Evolutionary conservation across 1,284 basidiomycete genomes (phyloP), one percentile per base, ranked within the genome.

Genomic region (Rhizopogon hawkerae): DNA sequence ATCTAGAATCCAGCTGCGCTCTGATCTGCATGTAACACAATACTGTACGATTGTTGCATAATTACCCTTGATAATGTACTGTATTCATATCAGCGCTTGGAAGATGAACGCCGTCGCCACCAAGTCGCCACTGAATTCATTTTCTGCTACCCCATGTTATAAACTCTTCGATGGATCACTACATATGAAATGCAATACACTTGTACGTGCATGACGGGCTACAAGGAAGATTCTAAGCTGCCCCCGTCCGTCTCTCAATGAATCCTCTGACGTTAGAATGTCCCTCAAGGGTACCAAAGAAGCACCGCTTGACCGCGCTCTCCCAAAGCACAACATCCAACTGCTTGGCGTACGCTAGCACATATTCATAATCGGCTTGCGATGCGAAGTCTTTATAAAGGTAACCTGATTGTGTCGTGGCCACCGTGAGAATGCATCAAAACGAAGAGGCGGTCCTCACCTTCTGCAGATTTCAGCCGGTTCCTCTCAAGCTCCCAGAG

Each of bases 401-500:
- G 64, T 83, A 91, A 35, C 91, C 92, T 91, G 65, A 36, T 35
- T n/a, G 31, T 9, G 33, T 26, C 38, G 23, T 4, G 31, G 46
- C 26, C 44, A 24, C 37, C 16, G 46, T 53, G 26, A 47, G 35
- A 29, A 16, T 55, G 58, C 58, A 49, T 46, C 52, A 59, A 42
- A 56, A 56, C 54, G 46, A 56, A 55, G 47, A 47, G 37, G 54
- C 43, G 26, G 33, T 59, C 59, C 67, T 45, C 61, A 91, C 92
- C 89, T 75, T 93, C 89, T 63, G 86, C 77, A 26, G 87, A 85
- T 58, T 88, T 85, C 1, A 98, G 75, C 45, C 96, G 80, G 66
- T 98, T 94, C 67, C 89, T 85, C 71, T 98, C 96, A 47, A 94
- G 75, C 68, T 99, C 95, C 95, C 96, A 99, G 13, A 98, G 74